phyloP scores from a whole-genome alignment of 1,139 yeast species.

The Zygoascus sp. region DNA sequence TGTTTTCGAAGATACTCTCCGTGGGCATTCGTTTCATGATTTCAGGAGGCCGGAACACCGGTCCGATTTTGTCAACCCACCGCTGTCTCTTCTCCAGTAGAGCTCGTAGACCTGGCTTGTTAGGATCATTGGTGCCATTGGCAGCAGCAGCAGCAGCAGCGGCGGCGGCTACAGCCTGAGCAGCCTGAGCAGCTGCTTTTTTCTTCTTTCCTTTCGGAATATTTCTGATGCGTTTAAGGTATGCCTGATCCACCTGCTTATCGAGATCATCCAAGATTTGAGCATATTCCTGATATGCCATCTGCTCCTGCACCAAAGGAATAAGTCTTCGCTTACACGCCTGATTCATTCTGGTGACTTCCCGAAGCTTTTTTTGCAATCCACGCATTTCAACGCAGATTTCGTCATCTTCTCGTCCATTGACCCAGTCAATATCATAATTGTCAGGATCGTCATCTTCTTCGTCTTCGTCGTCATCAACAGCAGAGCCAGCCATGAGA shows the following conservation, averaged over 20 bases:
- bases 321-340: slow-evolving; percentile 60
- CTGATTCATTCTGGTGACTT: slow-evolving; percentile 59
- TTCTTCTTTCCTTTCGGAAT: slow-evolving; percentile 76
- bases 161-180: slow-evolving; percentile 20
- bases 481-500: slow-evolving; percentile 18
- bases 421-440: slow-evolving; percentile 67
- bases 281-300: slow-evolving; percentile 92
- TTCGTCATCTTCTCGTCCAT: slow-evolving; percentile 89
- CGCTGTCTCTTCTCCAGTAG: slow-evolving; percentile 78
- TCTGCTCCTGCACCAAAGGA: slow-evolving; percentile 79
- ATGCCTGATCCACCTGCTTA: slow-evolving; percentile 94
- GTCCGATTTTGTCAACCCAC: slow-evolving; percentile 90
- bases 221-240: slow-evolving; percentile 76
- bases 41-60: slow-evolving; percentile 61
- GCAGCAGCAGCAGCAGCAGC: slow-evolving; percentile 42
- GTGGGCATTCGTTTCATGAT: slow-evolving; percentile 73
- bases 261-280: slow-evolving; percentile 90
- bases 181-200: slow-evolving; percentile 23
- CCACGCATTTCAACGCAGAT: slow-evolving; percentile 76
- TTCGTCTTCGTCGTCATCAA: slow-evolving; percentile 25
- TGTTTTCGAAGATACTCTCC: slow-evolving; percentile 49
- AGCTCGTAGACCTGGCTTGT: slow-evolving; percentile 69
- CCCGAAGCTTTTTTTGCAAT: slow-evolving; percentile 64
- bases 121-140: slow-evolving; percentile 19
- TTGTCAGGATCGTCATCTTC: slow-evolving; percentile 25